phyloP scores from a whole-genome alignment of 2,329 filamentous ascomycete genomes.

The Calonectria hongkongensis region DNA sequence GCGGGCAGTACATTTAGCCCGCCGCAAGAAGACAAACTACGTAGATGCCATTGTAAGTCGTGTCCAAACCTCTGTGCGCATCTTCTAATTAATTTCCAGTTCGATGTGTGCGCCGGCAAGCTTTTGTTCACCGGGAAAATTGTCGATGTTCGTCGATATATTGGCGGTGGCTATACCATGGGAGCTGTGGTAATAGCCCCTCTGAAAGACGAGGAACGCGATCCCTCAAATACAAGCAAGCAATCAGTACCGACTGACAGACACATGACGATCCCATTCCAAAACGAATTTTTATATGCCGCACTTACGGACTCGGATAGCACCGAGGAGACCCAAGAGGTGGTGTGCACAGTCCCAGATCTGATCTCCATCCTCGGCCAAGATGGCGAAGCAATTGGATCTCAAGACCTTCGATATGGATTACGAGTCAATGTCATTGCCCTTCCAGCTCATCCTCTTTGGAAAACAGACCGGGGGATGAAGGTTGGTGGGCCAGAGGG shows the following conservation, averaged over 20 bases:
- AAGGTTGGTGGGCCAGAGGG: slow-evolving; percentile 59
- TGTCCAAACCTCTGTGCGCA: fast-evolving
- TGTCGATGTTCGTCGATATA: slow-evolving; percentile 61
- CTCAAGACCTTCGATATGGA: slow-evolving; percentile 71
- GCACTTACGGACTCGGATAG: slow-evolving; percentile 57
- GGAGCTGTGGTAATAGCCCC: slow-evolving; percentile 61
- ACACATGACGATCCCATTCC: slow-evolving; percentile 63
- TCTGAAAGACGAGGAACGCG: slow-evolving; percentile 56
- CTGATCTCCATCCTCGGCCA: slow-evolving; percentile 62
- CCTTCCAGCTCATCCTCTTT: slow-evolving; percentile 69
- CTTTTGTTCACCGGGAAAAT: slow-evolving; percentile 64
- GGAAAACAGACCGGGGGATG: slow-evolving; percentile 64
- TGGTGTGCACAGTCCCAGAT: slow-evolving; percentile 61
- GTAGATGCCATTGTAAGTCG: slow-evolving; percentile 51
- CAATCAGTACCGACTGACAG: slow-evolving; percentile 47
- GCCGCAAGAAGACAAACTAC: slow-evolving; percentile 51
- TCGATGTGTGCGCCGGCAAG: slow-evolving; percentile 58
- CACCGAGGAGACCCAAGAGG: slow-evolving; percentile 54
- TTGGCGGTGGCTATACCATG: slow-evolving; percentile 64
- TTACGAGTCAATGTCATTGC: slow-evolving; percentile 70
- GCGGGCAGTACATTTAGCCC: slow-evolving; percentile 62
- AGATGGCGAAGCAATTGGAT: slow-evolving; percentile 70
- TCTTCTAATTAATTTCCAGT: slow-evolving; percentile 34
- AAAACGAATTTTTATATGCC: slow-evolving; percentile 65
- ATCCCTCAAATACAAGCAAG: slow-evolving; percentile 44